A percentile compares a stretch with the other conserved stretches of the same genome.
phyloP scores from a whole-genome alignment of 2,329 filamentous ascomycete genomes.

The Colletotrichum sp. region DNA sequence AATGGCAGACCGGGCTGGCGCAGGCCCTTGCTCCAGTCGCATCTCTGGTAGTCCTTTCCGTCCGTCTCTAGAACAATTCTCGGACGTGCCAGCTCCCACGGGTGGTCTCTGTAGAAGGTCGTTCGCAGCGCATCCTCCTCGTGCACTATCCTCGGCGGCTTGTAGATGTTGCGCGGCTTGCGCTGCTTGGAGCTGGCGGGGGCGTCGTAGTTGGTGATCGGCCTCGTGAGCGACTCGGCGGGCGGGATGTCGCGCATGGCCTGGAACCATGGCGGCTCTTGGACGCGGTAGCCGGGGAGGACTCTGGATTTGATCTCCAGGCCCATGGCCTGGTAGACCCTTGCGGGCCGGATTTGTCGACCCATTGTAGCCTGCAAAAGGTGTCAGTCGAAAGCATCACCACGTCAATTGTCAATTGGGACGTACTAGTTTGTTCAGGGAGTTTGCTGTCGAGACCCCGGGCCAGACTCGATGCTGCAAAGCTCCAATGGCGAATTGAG shows the following conservation, averaged over 20 bases:
- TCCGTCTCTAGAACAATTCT: constrained; percentile 84
- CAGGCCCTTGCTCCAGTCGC: constrained; percentile 80
- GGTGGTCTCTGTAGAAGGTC: constrained; percentile 91
- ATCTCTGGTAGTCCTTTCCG: constrained; percentile 77
- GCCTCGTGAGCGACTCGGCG: constrained; percentile 61
- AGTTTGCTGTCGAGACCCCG: background rate
- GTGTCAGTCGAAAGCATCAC: background rate
- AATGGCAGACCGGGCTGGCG: constrained; percentile 77
- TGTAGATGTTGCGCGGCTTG: constrained; percentile 79
- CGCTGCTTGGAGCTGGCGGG: constrained; percentile 49
- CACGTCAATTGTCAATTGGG: background rate
- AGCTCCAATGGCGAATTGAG: background rate
- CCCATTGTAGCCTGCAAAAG: constrained; percentile 35
- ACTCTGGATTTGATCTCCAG: constrained; percentile 47
- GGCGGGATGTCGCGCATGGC: constrained; percentile 60
- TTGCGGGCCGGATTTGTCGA: constrained; percentile 50
- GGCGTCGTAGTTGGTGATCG: constrained; percentile 53
- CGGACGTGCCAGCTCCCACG: constrained; percentile 94
- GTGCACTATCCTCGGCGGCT: constrained; percentile 78
- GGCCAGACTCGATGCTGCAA: background rate
- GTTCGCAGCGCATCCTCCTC: constrained; percentile 82
- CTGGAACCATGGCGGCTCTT: constrained; percentile 53
- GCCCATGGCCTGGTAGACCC: constrained; percentile 51
- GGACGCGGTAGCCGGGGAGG: constrained; percentile 35
- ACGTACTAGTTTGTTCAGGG: background rate